phyloP scores from a whole-genome alignment of 257 asterid species.

The Scutellaria barbata region DNA sequence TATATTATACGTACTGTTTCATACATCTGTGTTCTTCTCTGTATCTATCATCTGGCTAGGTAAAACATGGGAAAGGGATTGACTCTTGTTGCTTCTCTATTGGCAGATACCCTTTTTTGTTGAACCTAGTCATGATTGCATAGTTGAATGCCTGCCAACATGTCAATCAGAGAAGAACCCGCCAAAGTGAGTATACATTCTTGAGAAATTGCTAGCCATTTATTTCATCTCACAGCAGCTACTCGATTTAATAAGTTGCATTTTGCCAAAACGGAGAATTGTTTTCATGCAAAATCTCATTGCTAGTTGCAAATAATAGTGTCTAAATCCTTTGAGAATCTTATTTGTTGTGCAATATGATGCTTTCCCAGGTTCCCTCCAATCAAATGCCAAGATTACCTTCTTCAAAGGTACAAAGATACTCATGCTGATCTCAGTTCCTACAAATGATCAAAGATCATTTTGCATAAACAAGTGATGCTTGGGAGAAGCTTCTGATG shows the following conservation, averaged over 20 bases:
- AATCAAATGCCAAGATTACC: slow-evolving; percentile 59
- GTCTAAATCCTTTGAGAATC: neutral
- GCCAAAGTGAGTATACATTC: slow-evolving; percentile 62
- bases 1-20: neutral
- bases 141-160: slow-evolving; percentile 82
- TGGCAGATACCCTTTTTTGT: slow-evolving; percentile 78
- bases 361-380: slow-evolving; percentile 68
- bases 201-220: slow-evolving; percentile 3
- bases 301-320: neutral
- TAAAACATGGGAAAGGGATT: neutral
- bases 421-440: slow-evolving; percentile 62
- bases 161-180: slow-evolving; percentile 82
- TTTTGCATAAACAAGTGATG: neutral
- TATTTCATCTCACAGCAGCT: neutral
- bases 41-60: neutral
- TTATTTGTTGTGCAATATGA: slow-evolving; percentile 18
- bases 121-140: slow-evolving; percentile 73
- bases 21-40: neutral
- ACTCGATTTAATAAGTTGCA: slow-evolving; percentile 1
- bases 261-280: neutral
- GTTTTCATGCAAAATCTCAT: slow-evolving; percentile 6
- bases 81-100: slow-evolving; percentile 24
- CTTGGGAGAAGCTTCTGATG: neutral
- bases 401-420: slow-evolving; percentile 67
- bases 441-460: slow-evolving; percentile 45